Conservation (phyloP, 2,329 filamentous ascomycete genomes). For the Diaporthe sp. region DNA sequence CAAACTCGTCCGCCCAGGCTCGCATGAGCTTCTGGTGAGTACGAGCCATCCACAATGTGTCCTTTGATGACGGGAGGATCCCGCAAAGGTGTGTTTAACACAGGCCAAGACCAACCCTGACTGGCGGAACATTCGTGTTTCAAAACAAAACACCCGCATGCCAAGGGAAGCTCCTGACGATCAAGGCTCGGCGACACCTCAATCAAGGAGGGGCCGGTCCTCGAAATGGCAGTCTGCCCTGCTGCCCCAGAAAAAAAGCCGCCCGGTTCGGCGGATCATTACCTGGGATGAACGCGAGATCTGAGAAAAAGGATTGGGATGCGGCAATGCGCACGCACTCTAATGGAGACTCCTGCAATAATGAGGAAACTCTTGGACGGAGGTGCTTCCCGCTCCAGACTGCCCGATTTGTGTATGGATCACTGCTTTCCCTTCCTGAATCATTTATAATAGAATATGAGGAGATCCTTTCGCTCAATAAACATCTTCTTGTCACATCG, state of each 20-base stretch:
- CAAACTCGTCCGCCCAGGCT: background rate
- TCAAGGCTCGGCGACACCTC: slow-evolving; percentile 17
- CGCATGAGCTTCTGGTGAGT: background rate
- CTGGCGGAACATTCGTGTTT: slow-evolving; percentile 30
- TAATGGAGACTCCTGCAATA: slow-evolving; percentile 29
- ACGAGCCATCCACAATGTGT: slow-evolving; percentile 3
- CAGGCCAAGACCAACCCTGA: slow-evolving; percentile 4
- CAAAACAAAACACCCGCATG: slow-evolving; percentile 14
- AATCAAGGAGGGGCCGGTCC: background rate
- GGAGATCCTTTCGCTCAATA: background rate
- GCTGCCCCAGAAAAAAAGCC: background rate
- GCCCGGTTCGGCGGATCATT: background rate
- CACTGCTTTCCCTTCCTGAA: background rate
- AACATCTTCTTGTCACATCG: background rate
- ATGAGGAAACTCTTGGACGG: slow-evolving; percentile 8
- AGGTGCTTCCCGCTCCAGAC: slow-evolving; percentile 1
- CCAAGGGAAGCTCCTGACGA: slow-evolving; percentile 28
- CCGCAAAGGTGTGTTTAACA: background rate
- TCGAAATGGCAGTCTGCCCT: slow-evolving; percentile 15
- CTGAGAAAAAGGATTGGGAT: background rate
- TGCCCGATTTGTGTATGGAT: background rate
- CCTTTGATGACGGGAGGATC: slow-evolving; percentile 1
- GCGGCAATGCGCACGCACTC: slow-evolving; percentile 14
- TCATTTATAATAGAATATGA: background rate
- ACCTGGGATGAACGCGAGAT: slow-evolving; percentile 9